Base-by-base conservation (phyloP, 23 red algal genomes). In the Gracilariopsis chorda region DNA sequence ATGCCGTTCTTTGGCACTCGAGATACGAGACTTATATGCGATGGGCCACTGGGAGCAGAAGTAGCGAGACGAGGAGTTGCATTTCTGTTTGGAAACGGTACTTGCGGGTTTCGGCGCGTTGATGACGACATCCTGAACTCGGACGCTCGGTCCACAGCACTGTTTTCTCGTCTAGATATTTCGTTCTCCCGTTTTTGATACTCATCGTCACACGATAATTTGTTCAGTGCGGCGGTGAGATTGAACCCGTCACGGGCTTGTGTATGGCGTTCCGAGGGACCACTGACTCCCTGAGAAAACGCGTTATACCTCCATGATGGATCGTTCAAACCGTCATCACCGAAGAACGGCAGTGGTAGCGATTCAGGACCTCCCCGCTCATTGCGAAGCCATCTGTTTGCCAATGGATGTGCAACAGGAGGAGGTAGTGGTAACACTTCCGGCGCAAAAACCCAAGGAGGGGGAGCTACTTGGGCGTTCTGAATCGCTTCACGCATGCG, bases 361-460 rank as follows among this genome's bases (percentile, higher is more conserved):
- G 47, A 73, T 1, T 73, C 37, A 23, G 23, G 42, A 46, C 47
- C 67, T 42, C 39, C 19, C 47, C 40, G 36, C 16, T 73, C 67
- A 20, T 73, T 46, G 0, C 39, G 67, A 0, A 73, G 13, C 67
- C 67, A 73, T 24, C 67, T 42, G 10, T 36, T 46, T 2, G 67
- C 29, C 20, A 73, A 73, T 46, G 67, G 29, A 46, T 17, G 67
- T 73, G 32, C 67, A 46, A 73, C 32, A 13, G 67, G 25, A 4
- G 67, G 40, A 25, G 67, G 67, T 20, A 73, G 42, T 73, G 67
- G 67, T 24, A 73, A 27, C 4, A 73, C 37, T 11, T 48, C 32
- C 28, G 51, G 85, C 30, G 68, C 29, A 73, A 89, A 89, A 8
- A 77, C 60, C 85, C 85, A 89, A 23, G 85, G 85, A 51, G 69